Conservation (phyloP, 192 early-diverging fungal genomes). For the Entomortierella parvispora region DNA sequence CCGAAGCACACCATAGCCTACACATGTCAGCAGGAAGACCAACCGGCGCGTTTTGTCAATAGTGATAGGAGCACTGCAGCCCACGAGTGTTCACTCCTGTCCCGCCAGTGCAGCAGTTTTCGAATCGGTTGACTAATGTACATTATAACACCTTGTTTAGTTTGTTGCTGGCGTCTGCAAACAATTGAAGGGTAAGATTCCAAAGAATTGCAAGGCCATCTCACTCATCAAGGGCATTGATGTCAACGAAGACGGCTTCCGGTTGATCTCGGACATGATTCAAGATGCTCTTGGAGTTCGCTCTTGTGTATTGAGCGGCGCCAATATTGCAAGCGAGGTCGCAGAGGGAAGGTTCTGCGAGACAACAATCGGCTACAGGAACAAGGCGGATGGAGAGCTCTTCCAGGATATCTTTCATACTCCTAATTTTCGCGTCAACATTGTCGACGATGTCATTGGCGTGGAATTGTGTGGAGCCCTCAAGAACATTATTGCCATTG, state of each 20-base stretch:
- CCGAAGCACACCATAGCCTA: too few relatives aligned
- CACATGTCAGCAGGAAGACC: too few relatives aligned
- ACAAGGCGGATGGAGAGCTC: conserved; percentile 74
- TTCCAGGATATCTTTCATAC: conserved; percentile 87
- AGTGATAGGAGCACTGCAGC: too few relatives aligned
- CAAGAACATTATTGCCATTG: conserved; percentile 96
- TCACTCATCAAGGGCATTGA: conserved; percentile 95
- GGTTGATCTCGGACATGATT: conserved; percentile 75
- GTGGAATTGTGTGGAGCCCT: conserved; percentile 97
- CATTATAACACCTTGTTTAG: too few relatives aligned
- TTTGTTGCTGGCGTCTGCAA: conserved; percentile 85
- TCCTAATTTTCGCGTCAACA: conserved; percentile 85
- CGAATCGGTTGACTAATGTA: too few relatives aligned
- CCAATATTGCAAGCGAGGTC: conserved; percentile 96
- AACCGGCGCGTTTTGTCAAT: too few relatives aligned
- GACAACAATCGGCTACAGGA: conserved; percentile 85
- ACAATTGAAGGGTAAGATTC: conserved; percentile 77
- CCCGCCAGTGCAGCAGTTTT: too few relatives aligned
- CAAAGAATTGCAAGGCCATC: conserved; percentile 80
- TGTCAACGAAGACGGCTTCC: conserved; percentile 73
- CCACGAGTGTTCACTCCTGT: too few relatives aligned
- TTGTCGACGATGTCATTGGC: conserved; percentile 85
- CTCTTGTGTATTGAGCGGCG: conserved; percentile 87
- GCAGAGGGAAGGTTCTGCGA: conserved; percentile 94
- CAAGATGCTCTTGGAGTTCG: conserved; percentile 68